These are phyloP conservation scores for Pythium diclinum DNA, from an alignment of 352 stramenopile species.

Conservation along the genomic window DNA sequence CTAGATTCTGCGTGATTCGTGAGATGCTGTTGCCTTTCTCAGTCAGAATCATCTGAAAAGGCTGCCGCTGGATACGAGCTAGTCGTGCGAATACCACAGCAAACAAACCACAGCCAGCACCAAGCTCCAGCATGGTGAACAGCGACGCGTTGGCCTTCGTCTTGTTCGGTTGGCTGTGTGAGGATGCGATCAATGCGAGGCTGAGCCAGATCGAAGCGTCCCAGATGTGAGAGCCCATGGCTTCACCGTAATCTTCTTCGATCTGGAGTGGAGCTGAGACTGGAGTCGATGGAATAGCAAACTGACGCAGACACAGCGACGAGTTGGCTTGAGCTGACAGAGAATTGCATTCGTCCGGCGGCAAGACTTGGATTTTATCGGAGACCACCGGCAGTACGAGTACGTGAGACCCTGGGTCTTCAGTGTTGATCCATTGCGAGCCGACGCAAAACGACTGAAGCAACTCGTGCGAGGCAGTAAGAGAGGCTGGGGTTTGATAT, in stretches of 20 bases:
- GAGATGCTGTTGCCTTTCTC: slow-evolving; percentile 34
- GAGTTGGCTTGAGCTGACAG: slow-evolving; percentile 2
- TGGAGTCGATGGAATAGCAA: slow-evolving; percentile 9
- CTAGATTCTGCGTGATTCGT: slow-evolving; percentile 34
- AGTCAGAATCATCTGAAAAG: slow-evolving; percentile 31
- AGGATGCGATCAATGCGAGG: slow-evolving; percentile 26
- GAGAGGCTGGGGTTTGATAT: background rate
- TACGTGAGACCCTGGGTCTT: background rate
- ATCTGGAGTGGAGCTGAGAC: slow-evolving; percentile 16
- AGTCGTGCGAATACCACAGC: slow-evolving; percentile 27
- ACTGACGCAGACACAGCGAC: slow-evolving; percentile 13
- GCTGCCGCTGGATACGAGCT: background rate
- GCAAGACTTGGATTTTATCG: slow-evolving; percentile 20
- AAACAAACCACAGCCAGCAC: slow-evolving; percentile 52
- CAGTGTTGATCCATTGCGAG: slow-evolving; percentile 31
- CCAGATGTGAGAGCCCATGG: slow-evolving; percentile 69
- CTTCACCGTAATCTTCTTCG: slow-evolving; percentile 58
- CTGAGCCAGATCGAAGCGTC: slow-evolving; percentile 59
- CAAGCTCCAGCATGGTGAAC: slow-evolving; percentile 37
- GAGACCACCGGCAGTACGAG: slow-evolving; percentile 45
- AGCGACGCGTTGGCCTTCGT: background rate
- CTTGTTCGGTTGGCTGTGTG: background rate
- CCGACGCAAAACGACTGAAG: slow-evolving; percentile 38
- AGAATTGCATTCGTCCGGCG: background rate
- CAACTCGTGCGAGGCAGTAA: slow-evolving; percentile 1